phyloP scores from a whole-genome alignment of 2,329 filamentous ascomycete species.

The Fusarium pseudoanthophilum region DNA sequence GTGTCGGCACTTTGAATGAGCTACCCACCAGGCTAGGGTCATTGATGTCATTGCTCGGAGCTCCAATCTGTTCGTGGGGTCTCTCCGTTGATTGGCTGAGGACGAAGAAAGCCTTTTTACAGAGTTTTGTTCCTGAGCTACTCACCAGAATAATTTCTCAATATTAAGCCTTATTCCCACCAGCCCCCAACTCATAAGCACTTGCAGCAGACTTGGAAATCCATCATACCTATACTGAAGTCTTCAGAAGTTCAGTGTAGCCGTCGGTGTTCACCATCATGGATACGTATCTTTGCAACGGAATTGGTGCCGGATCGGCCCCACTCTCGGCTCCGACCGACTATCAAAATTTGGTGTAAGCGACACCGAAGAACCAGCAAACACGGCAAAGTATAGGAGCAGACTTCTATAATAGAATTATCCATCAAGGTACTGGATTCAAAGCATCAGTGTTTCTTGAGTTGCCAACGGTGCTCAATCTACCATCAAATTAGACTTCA shows the following conservation, averaged over 20 bases:
- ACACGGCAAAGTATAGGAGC: too few relatives aligned
- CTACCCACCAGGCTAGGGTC: neutral
- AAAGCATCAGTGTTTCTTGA: neutral
- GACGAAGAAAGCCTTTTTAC: rapidly evolving
- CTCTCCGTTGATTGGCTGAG: neutral
- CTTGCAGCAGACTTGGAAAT: neutral
- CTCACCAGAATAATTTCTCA: neutral
- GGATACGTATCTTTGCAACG: neutral
- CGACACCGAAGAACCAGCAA: neutral
- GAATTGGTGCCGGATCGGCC: neutral
- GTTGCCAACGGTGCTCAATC: neutral
- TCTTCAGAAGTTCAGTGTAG: neutral
- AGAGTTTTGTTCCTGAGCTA: neutral
- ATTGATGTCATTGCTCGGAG: slow-evolving; percentile 14
- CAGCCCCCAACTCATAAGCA: rapidly evolving
- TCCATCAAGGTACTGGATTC: rapidly evolving
- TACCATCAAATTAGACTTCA: neutral
- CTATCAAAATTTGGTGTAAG: neutral
- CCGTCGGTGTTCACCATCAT: neutral
- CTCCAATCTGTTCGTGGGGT: too few relatives aligned
- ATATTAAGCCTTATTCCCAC: neutral
- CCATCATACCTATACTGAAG: neutral
- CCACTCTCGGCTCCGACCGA: neutral
- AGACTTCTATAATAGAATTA: too few relatives aligned
- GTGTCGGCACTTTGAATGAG: slow-evolving; percentile 2